Percentiles rank a stretch among this genome's conserved stretches.
Evolutionary conservation across 345 rosid species (phyloP).

Genomic region (Triadica sebifera): DNA sequence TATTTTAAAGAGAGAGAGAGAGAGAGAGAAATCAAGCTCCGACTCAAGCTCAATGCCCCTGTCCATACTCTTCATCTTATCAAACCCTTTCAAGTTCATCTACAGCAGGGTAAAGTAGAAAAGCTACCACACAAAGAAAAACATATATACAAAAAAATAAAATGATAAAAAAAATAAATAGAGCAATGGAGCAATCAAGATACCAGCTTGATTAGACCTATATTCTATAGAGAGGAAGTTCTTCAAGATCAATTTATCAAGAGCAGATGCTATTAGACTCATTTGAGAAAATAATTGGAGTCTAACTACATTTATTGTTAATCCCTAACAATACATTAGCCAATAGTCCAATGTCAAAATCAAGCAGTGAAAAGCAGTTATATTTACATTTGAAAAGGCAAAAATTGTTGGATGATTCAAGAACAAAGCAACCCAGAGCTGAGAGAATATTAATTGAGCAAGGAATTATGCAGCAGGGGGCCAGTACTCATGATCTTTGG

Average conservation of each 20-base stretch:
- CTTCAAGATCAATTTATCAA: background rate
- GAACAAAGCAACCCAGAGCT: conserved; percentile 20
- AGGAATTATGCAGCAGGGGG: conserved; percentile 32
- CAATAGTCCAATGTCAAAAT: conserved; percentile 19
- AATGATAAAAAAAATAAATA: too few species aligned
- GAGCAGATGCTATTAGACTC: background rate
- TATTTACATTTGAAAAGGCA: conserved; percentile 29
- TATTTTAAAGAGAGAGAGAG: too few species aligned
- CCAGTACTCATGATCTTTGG: conserved; percentile 32
- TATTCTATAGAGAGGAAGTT: background rate
- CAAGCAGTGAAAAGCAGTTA: conserved; percentile 2
- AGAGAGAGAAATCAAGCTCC: too few species aligned
- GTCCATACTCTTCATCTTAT: too few species aligned
- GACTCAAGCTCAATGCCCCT: too few species aligned
- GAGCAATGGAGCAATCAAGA: too few species aligned
- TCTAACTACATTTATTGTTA: conserved; percentile 6
- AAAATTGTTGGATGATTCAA: conserved; percentile 14
- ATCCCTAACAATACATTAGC: conserved; percentile 12
- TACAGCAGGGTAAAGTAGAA: too few species aligned
- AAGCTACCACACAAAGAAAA: too few species aligned
- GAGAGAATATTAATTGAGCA: background rate
- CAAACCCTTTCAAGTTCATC: too few species aligned
- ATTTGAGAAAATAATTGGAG: conserved; percentile 6
- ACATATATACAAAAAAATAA: too few species aligned
- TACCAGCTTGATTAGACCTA: too few species aligned